Conservation (phyloP, 2,329 filamentous ascomycete species). For the Cryphonectria radicalis region DNA sequence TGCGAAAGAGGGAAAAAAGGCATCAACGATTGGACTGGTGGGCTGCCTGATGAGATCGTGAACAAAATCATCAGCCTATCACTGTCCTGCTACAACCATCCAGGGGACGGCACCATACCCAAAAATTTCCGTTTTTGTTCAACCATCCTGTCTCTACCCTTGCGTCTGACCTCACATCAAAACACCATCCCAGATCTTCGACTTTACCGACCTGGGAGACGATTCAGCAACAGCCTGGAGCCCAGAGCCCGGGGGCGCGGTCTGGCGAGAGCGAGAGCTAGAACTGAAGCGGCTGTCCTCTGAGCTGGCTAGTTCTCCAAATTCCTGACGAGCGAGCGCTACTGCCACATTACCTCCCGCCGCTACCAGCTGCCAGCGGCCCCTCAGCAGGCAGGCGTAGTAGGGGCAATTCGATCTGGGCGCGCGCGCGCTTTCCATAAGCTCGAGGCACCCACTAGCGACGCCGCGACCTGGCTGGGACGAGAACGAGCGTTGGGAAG, state of each 20-base stretch:
- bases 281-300: background rate
- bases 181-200: conserved; percentile 7
- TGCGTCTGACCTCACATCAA: conserved; percentile 15
- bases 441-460: background rate
- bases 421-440: background rate
- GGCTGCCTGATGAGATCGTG: conserved; percentile 1
- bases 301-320: conserved; percentile 9
- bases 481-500: background rate
- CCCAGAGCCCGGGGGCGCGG: background rate
- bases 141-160: conserved; percentile 8
- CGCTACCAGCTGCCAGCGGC: background rate
- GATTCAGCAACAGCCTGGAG: conserved; percentile 2
- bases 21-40: conserved; percentile 1
- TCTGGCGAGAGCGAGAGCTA: background rate
- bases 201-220: conserved; percentile 10
- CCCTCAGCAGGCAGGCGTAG: background rate
- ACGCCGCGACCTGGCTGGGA: background rate
- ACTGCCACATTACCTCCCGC: background rate
- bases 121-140: conserved; percentile 1
- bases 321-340: conserved; percentile 10
- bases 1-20: background rate
- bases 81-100: background rate
- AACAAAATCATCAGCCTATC: background rate
- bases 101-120: background rate
- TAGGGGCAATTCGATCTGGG: background rate